A percentile compares a stretch with the other conserved stretches of the same genome.
phyloP scores from a whole-genome alignment of 1,139 yeast genomes.

The Yamadazyma triangularis region DNA sequence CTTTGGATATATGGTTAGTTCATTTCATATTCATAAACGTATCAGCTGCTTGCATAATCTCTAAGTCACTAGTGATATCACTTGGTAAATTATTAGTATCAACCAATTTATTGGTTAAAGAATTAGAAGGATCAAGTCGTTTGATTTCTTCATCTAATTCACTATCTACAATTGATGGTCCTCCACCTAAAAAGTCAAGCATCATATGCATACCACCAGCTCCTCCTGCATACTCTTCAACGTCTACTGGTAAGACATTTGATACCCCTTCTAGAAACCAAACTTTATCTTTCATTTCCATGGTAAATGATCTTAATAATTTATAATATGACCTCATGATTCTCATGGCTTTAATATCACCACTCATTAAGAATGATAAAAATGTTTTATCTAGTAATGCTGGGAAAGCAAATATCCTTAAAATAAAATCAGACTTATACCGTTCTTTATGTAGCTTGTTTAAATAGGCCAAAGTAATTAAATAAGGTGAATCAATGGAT shows the following conservation, averaged over 20 bases:
- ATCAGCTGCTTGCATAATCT: slow-evolving; percentile 44
- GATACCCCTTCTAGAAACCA: slow-evolving; percentile 96
- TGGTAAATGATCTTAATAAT: slow-evolving; percentile 72
- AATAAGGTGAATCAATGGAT: slow-evolving; percentile 75
- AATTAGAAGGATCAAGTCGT: slow-evolving; percentile 40
- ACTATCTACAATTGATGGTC: slow-evolving; percentile 45
- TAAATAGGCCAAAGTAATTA: slow-evolving; percentile 79
- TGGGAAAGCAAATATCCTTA: slow-evolving; percentile 89
- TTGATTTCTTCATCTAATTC: slow-evolving; percentile 42
- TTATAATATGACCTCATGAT: slow-evolving; percentile 87
- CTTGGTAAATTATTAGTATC: slow-evolving; percentile 57
- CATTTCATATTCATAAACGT: slow-evolving; percentile 32
- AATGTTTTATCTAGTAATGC: slow-evolving; percentile 81
- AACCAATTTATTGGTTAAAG: slow-evolving; percentile 38
- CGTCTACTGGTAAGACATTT: slow-evolving; percentile 77
- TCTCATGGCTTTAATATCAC: slow-evolving; percentile 83
- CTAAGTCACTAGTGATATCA: slow-evolving; percentile 46
- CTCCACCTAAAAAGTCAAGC: slow-evolving; percentile 81
- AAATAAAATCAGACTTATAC: slow-evolving; percentile 77
- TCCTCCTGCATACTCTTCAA: slow-evolving; percentile 79
- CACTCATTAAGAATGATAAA: slow-evolving; percentile 69
- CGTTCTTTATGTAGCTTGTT: slow-evolving; percentile 81
- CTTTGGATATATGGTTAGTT: no score
- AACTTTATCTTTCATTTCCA: slow-evolving; percentile 81
- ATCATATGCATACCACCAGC: slow-evolving; percentile 87